These are phyloP conservation scores for Cyclocybe cylindracea DNA, from an alignment of 768 basidiomycete species.

Conservation along the genomic window DNA sequence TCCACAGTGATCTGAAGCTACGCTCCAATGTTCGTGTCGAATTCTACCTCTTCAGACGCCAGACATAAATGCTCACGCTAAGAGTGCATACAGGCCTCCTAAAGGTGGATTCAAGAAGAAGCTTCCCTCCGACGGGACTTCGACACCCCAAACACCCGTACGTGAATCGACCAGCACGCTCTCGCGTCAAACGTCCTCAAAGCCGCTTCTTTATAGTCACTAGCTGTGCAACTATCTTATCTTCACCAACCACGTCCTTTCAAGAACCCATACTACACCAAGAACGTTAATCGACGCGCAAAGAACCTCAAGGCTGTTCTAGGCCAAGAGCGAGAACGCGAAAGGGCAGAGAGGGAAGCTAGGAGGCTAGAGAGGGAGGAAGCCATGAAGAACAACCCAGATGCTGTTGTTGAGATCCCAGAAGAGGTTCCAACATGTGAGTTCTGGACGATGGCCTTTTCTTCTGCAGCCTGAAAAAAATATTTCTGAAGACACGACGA, in stretches of 20 bases:
- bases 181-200: not conserved
- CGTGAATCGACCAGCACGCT: conserved; percentile 4
- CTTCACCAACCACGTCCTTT: conserved; percentile 71
- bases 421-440: conserved; percentile 75
- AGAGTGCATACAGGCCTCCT: conserved; percentile 36
- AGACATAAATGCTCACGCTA: too few relatives aligned
- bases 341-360: conserved; percentile 65
- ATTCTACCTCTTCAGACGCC: too few relatives aligned
- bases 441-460: conserved; percentile 20
- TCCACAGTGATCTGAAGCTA: too few relatives aligned
- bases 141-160: conserved; percentile 45
- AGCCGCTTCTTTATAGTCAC: conserved; percentile 42
- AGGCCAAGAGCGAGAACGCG: conserved; percentile 76
- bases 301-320: conserved; percentile 83
- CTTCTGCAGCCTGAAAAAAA: not conserved
- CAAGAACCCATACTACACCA: conserved; percentile 72
- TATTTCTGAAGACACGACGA: conserved; percentile 59
- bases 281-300: conserved; percentile 69
- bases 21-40: too few relatives aligned
- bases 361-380: conserved; percentile 51
- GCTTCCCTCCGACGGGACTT: conserved; percentile 43
- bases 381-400: conserved; percentile 58
- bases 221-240: conserved; percentile 77
- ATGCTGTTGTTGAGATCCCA: conserved; percentile 29
- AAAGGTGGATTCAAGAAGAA: conserved; percentile 45